Conservation (phyloP, 371 early-diverging fungal genomes). For the Umbelopsis sp. region DNA sequence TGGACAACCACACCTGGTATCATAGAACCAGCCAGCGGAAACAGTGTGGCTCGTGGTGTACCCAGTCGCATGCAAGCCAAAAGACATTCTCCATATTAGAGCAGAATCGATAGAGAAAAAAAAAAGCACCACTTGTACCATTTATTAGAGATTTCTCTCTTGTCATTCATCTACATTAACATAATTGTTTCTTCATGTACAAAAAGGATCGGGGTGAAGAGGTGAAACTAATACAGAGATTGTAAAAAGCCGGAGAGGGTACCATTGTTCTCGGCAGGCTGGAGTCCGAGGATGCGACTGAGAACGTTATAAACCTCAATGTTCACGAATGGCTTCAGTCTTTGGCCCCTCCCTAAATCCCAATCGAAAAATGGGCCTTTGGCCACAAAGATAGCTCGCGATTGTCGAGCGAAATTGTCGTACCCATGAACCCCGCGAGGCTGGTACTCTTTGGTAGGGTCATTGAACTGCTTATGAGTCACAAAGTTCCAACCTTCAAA, state of each 20-base stretch:
- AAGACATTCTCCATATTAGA: conserved; percentile 15
- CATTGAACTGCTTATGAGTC: conserved; percentile 42
- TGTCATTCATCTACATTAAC: background rate
- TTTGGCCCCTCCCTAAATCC: conserved; percentile 19
- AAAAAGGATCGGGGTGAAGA: background rate
- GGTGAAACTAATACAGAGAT: background rate
- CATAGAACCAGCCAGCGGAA: background rate
- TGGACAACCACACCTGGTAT: conserved; percentile 47
- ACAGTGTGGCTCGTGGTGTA: background rate
- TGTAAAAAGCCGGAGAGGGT: conserved; percentile 36
- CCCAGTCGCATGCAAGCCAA: conserved; percentile 10
- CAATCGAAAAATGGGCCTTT: conserved; percentile 72
- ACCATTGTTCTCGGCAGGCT: conserved; percentile 46
- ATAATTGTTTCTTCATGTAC: background rate
- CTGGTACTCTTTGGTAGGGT: conserved; percentile 25
- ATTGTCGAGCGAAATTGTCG: conserved; percentile 75
- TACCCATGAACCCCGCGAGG: conserved; percentile 87
- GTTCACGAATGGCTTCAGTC: conserved; percentile 43
- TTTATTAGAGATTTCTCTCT: background rate
- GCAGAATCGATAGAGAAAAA: no score
- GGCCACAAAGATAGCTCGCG: conserved; percentile 90
- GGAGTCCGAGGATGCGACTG: conserved; percentile 41
- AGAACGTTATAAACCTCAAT: conserved; percentile 46
- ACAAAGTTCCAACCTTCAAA: conserved; percentile 66
- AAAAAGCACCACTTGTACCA: background rate